These are phyloP conservation scores for Exophiala spinifera DNA, from an alignment of 2,329 filamentous ascomycete species.

Conservation along the genomic window DNA sequence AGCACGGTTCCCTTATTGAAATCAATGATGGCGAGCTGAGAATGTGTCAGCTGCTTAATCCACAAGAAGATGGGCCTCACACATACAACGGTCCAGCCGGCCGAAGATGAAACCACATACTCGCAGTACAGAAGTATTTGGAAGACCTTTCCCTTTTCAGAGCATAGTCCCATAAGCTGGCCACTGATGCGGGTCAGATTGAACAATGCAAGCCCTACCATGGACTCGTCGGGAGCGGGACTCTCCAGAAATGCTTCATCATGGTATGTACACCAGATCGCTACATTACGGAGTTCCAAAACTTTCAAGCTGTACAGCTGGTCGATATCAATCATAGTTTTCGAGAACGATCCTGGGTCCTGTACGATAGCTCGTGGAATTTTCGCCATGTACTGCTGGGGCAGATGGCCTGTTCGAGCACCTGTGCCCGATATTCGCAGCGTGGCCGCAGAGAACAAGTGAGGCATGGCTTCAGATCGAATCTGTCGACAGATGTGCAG, in stretches of 20 bases:
- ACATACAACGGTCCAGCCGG: constrained; percentile 20
- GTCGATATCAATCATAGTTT: constrained; percentile 1
- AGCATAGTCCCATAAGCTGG: constrained; percentile 1
- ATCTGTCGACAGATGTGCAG: constrained; percentile 12
- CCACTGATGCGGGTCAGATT: constrained; percentile 14
- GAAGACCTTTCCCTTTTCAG: constrained; percentile 2
- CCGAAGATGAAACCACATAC: constrained; percentile 12
- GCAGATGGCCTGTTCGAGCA: constrained; percentile 3
- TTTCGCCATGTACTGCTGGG: constrained; percentile 7
- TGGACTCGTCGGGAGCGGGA: constrained; percentile 15
- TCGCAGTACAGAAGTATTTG: constrained; percentile 19
- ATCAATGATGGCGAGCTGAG: constrained; percentile 19
- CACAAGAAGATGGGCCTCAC: not conserved
- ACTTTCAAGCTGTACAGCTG: constrained; percentile 7
- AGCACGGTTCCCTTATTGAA: constrained; percentile 9
- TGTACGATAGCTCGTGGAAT: constrained; percentile 1
- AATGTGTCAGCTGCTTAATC: not conserved
- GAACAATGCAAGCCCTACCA: constrained; percentile 20
- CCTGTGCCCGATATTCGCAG: constrained; percentile 10
- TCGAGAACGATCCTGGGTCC: not conserved
- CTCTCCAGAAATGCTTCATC: constrained; percentile 13
- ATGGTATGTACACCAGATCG: constrained; percentile 22
- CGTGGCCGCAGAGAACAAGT: constrained; percentile 15
- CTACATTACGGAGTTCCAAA: constrained; percentile 16
- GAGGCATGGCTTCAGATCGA: constrained; percentile 9